Evolutionary conservation across 257 asterid species (phyloP).

Genomic region (Fraxinus excelsior): DNA sequence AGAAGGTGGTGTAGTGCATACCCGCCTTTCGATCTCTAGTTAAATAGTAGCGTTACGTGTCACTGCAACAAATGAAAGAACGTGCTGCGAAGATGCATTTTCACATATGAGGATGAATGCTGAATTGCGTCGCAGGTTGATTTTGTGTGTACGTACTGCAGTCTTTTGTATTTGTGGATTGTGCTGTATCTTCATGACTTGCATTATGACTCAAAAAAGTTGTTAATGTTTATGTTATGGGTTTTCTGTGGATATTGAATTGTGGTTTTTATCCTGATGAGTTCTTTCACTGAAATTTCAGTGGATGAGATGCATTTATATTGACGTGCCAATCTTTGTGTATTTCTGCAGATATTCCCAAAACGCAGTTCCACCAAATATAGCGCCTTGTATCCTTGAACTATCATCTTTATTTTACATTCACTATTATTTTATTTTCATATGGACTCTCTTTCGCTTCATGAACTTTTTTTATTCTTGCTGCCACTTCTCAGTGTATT

Average conservation of each 20-base stretch:
- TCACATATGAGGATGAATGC: constrained; percentile 1
- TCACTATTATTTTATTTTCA: constrained; percentile 7
- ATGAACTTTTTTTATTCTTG: not conserved
- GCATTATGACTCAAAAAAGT: not conserved
- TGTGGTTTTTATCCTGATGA: constrained; percentile 11
- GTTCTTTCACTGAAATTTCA: constrained; percentile 18
- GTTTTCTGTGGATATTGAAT: constrained; percentile 11
- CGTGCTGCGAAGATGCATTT: not conserved
- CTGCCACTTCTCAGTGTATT: not conserved
- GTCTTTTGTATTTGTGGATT: not conserved
- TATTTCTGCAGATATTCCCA: constrained; percentile 65
- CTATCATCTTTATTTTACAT: constrained; percentile 1
- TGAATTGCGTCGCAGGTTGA: not conserved
- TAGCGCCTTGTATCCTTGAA: constrained; percentile 89
- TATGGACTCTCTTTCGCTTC: constrained; percentile 13
- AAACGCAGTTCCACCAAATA: constrained; percentile 85
- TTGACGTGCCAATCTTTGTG: constrained; percentile 17
- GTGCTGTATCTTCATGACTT: not conserved
- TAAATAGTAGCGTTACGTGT: not conserved
- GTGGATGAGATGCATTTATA: constrained; percentile 13
- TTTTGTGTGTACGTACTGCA: not conserved
- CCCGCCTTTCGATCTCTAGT: not conserved
- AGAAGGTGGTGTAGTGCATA: not conserved
- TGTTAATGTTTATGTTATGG: not conserved
- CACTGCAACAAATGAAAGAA: not conserved